Base-by-base conservation (phyloP, 164 flowering plant species). In the Cinnamomum micranthum region DNA sequence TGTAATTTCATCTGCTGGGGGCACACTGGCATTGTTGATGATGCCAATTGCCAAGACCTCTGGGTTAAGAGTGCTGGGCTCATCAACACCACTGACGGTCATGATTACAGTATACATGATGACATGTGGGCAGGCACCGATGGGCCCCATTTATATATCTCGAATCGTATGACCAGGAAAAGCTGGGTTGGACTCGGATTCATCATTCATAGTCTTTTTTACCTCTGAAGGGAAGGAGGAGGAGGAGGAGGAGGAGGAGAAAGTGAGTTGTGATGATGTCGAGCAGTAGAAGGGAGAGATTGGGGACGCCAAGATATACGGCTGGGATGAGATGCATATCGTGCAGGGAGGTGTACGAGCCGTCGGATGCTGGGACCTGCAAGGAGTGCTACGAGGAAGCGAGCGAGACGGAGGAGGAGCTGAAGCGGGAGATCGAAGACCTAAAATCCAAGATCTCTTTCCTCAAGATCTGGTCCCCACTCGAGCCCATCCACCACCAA, bases 311-410 rank as follows among this genome's bases (percentile, higher is more conserved):
- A 17, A 33, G 69, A 4, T 31, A 67, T 4, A 23, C 27, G 47
- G 75, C 58, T 65, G 62, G 66, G 58, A 78, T 90, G 93, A 73
- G 82, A 51, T 94, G 98, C 87, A 69, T 91, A 17, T 94, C 98
- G 66, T 94, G 98, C 79, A 80, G 75, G 78, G 95, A 90, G 69
- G 82, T 85, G 66, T 94, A 91, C 85, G 70, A 52, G 41, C 17
- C 78, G 2, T 5, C 20, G n/a, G 88, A 87, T 70, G 95, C 93
- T 13, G 98, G 98, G 7, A 94, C 96, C 0, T 94, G 97, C 87
- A 86, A 87, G 82, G 97, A 91, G 89, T 94, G 98, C 78, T 94
- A 92, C 87, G 92, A 90, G 81, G 97, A 94, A 77, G 97, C 97
- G 1, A 88, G 92, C 83, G 98, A 94, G 87, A 90, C 94, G 7